Conservation (phyloP, 805 yeast genomes). For the Lipomyces anomalus region DNA sequence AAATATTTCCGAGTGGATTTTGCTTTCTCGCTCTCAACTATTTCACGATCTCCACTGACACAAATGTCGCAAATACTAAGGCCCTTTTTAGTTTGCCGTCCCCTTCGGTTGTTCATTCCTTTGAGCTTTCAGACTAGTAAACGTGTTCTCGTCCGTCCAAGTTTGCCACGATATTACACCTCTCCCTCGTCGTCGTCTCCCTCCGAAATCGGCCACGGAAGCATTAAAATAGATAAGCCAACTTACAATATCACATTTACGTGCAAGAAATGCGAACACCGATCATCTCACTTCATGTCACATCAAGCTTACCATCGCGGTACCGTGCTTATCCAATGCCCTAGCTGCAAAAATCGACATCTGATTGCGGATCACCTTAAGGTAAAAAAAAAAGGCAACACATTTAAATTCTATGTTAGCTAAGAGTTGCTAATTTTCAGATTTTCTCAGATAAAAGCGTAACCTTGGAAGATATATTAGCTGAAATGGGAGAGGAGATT, state of each 20-base stretch:
- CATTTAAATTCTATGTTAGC: not conserved
- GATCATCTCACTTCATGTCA: constrained; percentile 86
- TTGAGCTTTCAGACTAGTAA: too few species aligned
- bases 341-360: constrained; percentile 83
- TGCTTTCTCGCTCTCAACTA: too few species aligned
- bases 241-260: constrained; percentile 85
- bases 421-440: too few species aligned
- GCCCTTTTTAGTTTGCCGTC: too few species aligned
- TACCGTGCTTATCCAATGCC: constrained; percentile 84
- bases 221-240: constrained; percentile 62
- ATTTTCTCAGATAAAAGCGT: constrained; percentile 3
- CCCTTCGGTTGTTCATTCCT: too few species aligned
- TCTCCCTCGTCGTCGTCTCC: too few species aligned
- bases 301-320: constrained; percentile 88
- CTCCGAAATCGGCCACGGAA: too few species aligned
- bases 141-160: too few species aligned
- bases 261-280: constrained; percentile 75
- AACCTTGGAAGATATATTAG: constrained; percentile 5
- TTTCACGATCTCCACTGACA: too few species aligned
- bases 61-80: too few species aligned
- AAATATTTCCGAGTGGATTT: too few species aligned
- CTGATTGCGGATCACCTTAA: constrained; percentile 82
- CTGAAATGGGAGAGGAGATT: constrained; percentile 1
- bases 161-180: too few species aligned
- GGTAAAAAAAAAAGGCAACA: constrained; percentile 29